A percentile compares a stretch with the other conserved stretches of the same genome.
Conservation (phyloP, 495 filamentous ascomycete genomes). For the Xylaria nigripes region DNA sequence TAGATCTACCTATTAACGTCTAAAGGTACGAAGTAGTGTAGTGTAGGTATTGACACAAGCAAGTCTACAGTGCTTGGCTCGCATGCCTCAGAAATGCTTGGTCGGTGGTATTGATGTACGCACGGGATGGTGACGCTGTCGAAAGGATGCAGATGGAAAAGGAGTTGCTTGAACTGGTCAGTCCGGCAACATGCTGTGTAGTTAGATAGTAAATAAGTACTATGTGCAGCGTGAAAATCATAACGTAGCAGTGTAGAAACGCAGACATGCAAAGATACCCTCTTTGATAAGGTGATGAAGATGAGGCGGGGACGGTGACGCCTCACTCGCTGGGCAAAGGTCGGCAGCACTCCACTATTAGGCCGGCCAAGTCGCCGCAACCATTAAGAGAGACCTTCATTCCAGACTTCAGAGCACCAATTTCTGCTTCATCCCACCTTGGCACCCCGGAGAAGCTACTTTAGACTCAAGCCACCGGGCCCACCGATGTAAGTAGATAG, state of each 20-base stretch:
- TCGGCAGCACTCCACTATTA: constrained; percentile 45
- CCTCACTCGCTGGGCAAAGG: constrained; percentile 22
- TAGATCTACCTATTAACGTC: too few relatives aligned
- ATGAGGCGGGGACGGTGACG: constrained; percentile 10
- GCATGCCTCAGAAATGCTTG: not conserved
- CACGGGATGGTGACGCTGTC: not conserved
- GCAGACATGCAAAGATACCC: too few relatives aligned
- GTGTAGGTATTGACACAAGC: too few relatives aligned
- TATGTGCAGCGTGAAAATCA: too few relatives aligned
- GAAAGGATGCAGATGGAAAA: not conserved
- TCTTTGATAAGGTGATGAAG: not conserved
- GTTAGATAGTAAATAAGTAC: too few relatives aligned
- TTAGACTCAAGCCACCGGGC: constrained; percentile 6
- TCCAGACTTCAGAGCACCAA: constrained; percentile 22
- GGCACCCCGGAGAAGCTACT: constrained; percentile 17
- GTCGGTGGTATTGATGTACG: not conserved
- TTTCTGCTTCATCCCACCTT: constrained; percentile 28
- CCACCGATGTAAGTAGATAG: constrained; percentile 1
- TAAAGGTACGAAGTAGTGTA: not conserved
- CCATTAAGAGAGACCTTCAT: constrained; percentile 18
- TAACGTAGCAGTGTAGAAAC: too few relatives aligned
- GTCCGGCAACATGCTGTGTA: not conserved
- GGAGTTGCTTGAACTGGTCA: constrained; percentile 1
- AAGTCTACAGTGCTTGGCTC: not conserved
- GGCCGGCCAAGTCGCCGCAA: constrained; percentile 47